phyloP scores from a whole-genome alignment of 2,329 filamentous ascomycete genomes.

The Aureobasidium sp. region DNA sequence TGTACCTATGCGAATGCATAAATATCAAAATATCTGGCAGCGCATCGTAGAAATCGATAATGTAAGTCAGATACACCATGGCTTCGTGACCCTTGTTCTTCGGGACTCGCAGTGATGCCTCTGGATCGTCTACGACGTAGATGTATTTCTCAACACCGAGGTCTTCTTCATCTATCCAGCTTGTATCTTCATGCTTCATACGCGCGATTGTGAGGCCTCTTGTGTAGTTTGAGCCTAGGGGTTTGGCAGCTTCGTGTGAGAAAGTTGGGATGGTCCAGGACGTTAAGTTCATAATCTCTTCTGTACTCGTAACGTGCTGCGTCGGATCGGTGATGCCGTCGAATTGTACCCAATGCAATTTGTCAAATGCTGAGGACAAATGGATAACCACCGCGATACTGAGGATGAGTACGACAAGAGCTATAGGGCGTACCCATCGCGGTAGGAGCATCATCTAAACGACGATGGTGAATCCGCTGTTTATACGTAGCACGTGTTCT shows the following conservation, averaged over 20 bases:
- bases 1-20: constrained; percentile 64
- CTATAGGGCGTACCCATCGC: not conserved
- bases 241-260: not conserved
- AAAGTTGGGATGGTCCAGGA: not conserved
- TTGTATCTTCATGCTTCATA: not conserved
- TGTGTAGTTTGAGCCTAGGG: not conserved
- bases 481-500: no score
- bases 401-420: not conserved
- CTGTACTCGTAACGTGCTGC: not conserved
- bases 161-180: not conserved
- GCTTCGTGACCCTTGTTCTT: constrained; percentile 49
- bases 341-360: not conserved
- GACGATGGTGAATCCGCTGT: no score
- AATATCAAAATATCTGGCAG: constrained; percentile 67
- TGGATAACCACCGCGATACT: not conserved
- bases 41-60: constrained; percentile 67
- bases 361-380: not conserved
- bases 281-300: not conserved
- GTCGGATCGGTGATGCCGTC: not conserved
- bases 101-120: not conserved
- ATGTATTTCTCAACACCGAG: not conserved
- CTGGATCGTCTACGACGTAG: not conserved
- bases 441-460: not conserved
- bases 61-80: constrained; percentile 60
- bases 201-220: not conserved